Conservation (phyloP, 75 land plant species). For the Cryptomeria japonica region DNA sequence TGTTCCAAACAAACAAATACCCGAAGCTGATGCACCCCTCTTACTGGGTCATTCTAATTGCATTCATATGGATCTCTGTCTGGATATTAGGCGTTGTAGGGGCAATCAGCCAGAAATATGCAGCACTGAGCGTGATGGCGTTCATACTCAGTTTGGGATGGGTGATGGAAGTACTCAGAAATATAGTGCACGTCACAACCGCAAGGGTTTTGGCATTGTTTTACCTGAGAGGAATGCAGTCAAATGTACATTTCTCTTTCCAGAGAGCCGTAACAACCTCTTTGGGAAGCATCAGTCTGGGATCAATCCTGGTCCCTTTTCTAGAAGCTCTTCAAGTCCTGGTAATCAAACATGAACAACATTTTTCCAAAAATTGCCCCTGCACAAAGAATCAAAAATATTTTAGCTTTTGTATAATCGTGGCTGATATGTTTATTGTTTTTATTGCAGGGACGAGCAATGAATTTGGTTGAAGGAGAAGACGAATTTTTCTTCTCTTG, state of each 20-base stretch:
- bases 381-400: neutral
- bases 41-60: conserved; percentile 18
- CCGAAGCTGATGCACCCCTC: conserved; percentile 15
- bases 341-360: conserved; percentile 22
- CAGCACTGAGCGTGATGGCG: conserved; percentile 31
- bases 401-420: neutral
- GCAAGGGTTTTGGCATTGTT: conserved; percentile 23
- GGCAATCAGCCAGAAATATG: conserved; percentile 26
- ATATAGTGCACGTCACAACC: conserved; percentile 40
- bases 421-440: neutral
- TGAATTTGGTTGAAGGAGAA: conserved; percentile 40
- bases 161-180: conserved; percentile 62
- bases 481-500: conserved; percentile 92
- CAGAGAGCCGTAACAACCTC: conserved; percentile 27
- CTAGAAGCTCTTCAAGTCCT: conserved; percentile 37
- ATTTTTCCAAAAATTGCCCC: neutral
- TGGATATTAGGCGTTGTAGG: conserved; percentile 47
- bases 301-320: conserved; percentile 54
- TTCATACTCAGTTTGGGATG: conserved; percentile 59
- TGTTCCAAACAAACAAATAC: conserved; percentile 4
- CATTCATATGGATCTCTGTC: conserved; percentile 25
- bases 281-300: conserved; percentile 62
- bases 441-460: neutral
- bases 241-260: conserved; percentile 19
- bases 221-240: conserved; percentile 22